Base-by-base conservation (phyloP, 306 rosid genomes). In the Arachis hypogaea region DNA sequence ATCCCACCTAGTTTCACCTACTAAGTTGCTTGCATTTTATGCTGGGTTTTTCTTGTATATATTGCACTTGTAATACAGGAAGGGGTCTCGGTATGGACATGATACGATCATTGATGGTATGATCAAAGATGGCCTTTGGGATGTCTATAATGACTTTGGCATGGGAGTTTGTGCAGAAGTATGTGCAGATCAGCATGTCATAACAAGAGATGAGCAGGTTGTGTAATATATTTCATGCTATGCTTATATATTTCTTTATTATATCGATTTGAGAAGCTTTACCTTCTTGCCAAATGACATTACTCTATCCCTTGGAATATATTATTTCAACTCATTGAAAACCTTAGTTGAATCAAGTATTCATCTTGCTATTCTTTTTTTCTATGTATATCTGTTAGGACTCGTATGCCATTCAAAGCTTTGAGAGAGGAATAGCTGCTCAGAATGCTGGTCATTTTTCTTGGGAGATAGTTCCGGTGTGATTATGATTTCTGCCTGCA, bases 81-180 rank as follows among this genome's bases (percentile, higher is more conserved):
- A 81, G 68, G 98, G 97, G 33, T 89, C 97, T 67, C 97, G 92
- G 60, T 82, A 81, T 56, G 98, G 97, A 85, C 86, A 93, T 74
- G 96, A 91, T 80, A 84, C 85, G n/a, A 60, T 93, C 77, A 70
- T 93, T 8, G 97, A 93, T 67, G 98, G 96, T 54, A 93, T 91
- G 98, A 69, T 91, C 38, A 93, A 91, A 78, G 98, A 93, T 82
- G 97, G 98, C 62, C 88, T 93, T 51, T 93, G 98, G 98, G 98
- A 93, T 86, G 97, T 86, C 75, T 93, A 91, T 76, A 93, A 93
- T 72, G 92, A 88, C 85, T 77, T 88, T 52, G 86, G 92, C 43
- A 93, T 93, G 96, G 97, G 97, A 78, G 86, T 76, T 77, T 93
- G 98, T 80, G 98, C 77, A 11, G 98, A 93, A 79, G 44, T 93